Evolutionary conservation across 129 eudicot species (phyloP), one percentile per base, ranked within the genome.

Genomic region (Helichrysum umbraculigerum): DNA sequence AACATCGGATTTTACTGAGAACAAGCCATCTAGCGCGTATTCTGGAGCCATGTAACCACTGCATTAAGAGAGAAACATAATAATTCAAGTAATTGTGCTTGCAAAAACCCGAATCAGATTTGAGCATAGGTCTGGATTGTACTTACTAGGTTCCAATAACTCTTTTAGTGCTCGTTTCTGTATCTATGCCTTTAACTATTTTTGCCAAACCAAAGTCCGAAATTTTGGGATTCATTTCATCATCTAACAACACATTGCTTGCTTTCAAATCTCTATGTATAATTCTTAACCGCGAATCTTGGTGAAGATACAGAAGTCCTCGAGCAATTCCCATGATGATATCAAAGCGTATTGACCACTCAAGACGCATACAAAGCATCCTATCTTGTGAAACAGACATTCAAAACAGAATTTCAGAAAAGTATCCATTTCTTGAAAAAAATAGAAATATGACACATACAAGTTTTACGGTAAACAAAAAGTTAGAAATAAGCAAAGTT

Each of bases 11-110:
- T 86, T 83, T n/a, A 70, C 47, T 5, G 87, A 83, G 70, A 83
- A 86, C 42, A 67, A 51, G 22, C 88, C 81, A 22, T 81, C 74
- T 59, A 78, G 72, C 7, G 83, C 88, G 17, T 85, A 85, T 57
- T 85, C 86, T 15, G 88, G 88, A 71, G 88, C 79, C 85, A 81
- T 84, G 39, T 84, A 84, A 25, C 87, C 87, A 62, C 87, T 81
- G 74, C 56, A 72, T 61, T 14, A 47, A 1, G 22, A 58, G 30
- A 56, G 22, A 56, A 52, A 63, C 42, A 62, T 54, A 3, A 42
- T 7, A 63, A 44, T 15, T 28, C 10, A 1, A 47, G n/a, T n/a
- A 52, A 15, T 3, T 25, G 39, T 10, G 30, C 20, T 0, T 17
- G 30, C 30, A 19, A 64, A 51, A 20, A 10, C 4, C 17, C 5